Conservation (phyloP, 768 basidiomycete species). For the Chalciporus pseudorubinellus region DNA sequence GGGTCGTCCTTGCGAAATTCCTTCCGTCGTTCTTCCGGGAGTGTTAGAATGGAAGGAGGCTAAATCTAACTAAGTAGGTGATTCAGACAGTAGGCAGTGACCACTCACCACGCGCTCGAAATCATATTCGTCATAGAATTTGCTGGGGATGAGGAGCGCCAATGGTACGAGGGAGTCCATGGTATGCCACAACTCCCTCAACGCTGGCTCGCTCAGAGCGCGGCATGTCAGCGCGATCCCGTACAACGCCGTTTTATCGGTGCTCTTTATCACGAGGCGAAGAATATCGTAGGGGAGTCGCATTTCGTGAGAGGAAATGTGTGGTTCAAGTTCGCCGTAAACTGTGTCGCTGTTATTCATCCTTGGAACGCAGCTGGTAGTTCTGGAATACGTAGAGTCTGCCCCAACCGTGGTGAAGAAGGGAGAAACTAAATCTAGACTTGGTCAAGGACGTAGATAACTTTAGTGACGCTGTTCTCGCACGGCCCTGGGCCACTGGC, state of each 20-base stretch:
- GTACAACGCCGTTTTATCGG: background rate
- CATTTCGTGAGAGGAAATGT: background rate
- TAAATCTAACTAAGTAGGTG: background rate
- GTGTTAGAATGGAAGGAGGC: too few relatives aligned
- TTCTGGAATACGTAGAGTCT: too few relatives aligned
- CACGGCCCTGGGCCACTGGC: too few relatives aligned
- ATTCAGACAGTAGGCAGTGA: background rate
- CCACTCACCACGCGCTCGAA: background rate
- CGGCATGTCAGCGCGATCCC: background rate
- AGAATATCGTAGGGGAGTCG: background rate
- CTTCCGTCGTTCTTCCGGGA: background rate
- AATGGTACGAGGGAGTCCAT: background rate
- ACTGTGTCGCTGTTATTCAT: too few relatives aligned
- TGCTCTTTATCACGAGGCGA: background rate
- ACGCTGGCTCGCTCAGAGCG: background rate
- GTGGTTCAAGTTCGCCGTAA: too few relatives aligned
- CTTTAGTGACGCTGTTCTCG: too few relatives aligned
- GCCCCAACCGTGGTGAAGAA: too few relatives aligned
- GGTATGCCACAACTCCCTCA: background rate
- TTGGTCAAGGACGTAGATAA: too few relatives aligned
- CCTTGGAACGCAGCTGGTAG: too few relatives aligned
- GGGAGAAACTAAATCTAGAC: too few relatives aligned
- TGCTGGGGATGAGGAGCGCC: background rate
- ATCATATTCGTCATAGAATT: background rate
- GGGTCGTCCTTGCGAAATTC: background rate